Percentiles rank a stretch among this genome's conserved stretches.
Evolutionary conservation across 2,329 filamentous ascomycete species (phyloP).

Genomic region (Leptographium wingfieldii): DNA sequence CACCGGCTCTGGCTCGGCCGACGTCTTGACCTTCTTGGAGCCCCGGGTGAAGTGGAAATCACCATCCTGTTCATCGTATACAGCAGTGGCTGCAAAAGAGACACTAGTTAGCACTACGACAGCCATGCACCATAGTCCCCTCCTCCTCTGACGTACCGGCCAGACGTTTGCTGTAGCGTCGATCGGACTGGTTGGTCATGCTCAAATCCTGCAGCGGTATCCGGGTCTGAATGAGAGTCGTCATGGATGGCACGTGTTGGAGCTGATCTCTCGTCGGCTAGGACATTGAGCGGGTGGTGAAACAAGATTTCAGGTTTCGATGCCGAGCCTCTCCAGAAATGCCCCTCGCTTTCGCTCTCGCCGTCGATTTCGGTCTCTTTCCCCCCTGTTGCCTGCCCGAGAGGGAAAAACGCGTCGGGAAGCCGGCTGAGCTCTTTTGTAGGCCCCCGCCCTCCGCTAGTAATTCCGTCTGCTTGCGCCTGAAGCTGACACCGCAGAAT

Average conservation of each 20-base stretch:
- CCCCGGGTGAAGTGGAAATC: slow-evolving; percentile 65
- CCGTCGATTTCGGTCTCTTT: neutral
- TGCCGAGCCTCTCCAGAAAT: neutral
- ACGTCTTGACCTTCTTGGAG: slow-evolving; percentile 51
- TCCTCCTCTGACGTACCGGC: slow-evolving; percentile 35
- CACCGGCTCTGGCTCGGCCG: slow-evolving; percentile 25
- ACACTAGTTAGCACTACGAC: slow-evolving; percentile 8
- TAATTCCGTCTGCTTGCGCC: neutral
- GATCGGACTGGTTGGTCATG: slow-evolving; percentile 52
- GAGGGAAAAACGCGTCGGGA: neutral
- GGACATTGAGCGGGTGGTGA: neutral
- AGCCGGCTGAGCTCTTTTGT: neutral
- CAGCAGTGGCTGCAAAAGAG: slow-evolving; percentile 17
- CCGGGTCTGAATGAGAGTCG: slow-evolving; percentile 53
- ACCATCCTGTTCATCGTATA: slow-evolving; percentile 62
- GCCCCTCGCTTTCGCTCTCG: neutral
- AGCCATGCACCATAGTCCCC: neutral
- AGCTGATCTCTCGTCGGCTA: neutral
- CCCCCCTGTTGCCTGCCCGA: neutral
- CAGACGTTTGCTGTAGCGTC: slow-evolving; percentile 51
- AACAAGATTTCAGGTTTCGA: too few relatives aligned
- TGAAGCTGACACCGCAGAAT: too few relatives aligned
- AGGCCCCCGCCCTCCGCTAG: neutral
- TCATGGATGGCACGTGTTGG: slow-evolving; percentile 45
- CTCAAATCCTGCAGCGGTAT: slow-evolving; percentile 54